Evolutionary conservation across 305 asterid species (phyloP).

Genomic region (Fraxinus ornus): DNA sequence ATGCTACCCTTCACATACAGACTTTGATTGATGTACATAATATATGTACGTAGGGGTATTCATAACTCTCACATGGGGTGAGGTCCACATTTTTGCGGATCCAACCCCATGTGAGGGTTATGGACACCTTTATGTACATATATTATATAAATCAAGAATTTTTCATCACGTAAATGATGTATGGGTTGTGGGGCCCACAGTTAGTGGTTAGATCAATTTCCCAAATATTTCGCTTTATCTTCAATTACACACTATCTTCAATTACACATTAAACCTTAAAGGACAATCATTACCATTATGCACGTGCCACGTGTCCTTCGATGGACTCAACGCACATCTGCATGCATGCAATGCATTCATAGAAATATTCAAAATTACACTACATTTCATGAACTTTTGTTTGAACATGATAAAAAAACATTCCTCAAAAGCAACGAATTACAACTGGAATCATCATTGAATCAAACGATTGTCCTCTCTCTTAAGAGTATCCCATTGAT

Average conservation of each 20-base stretch:
- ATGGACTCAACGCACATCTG: neutral
- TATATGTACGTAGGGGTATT: no score
- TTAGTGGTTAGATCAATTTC: neutral
- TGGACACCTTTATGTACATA: no score
- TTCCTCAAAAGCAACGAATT: slow-evolving; percentile 80
- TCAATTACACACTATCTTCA: neutral
- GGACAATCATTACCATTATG: neutral
- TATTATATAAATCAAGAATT: no score
- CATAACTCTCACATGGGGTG: no score
- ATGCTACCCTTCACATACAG: neutral
- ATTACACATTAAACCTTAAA: neutral
- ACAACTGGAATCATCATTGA: slow-evolving; percentile 47
- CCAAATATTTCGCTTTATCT: neutral
- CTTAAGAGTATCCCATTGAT: slow-evolving; percentile 16
- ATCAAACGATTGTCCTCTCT: slow-evolving; percentile 21
- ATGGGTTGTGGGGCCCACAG: slow-evolving; percentile 29
- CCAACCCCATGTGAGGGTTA: no score
- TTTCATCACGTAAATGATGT: slow-evolving; percentile 11
- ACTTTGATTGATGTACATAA: no score
- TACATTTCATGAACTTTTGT: slow-evolving; percentile 31
- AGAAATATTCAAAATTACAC: slow-evolving; percentile 16
- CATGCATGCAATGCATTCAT: slow-evolving; percentile 4
- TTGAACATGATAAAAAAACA: slow-evolving; percentile 40
- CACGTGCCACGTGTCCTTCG: neutral
- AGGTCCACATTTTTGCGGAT: no score